Evolutionary conservation across 2,329 filamentous ascomycete species (phyloP).

Genomic region (Cladophialophora bantiana): DNA sequence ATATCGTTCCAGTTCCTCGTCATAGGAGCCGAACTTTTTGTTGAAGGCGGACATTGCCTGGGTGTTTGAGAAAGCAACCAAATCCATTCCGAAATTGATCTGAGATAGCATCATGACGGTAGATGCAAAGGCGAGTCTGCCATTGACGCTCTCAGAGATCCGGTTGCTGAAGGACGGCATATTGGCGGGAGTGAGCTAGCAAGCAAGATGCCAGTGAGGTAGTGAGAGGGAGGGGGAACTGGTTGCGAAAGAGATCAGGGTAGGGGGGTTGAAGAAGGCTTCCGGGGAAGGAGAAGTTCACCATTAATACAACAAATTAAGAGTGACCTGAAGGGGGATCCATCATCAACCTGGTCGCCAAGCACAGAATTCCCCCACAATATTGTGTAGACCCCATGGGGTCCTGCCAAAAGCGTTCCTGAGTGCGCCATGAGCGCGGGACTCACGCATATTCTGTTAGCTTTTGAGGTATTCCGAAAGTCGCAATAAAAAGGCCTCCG

Average conservation of each 20-base stretch:
- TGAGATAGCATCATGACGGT: slow-evolving; percentile 23
- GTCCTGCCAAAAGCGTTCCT: background rate
- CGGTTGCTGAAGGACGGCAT: background rate
- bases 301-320: slow-evolving; percentile 2
- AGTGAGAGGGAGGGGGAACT: background rate
- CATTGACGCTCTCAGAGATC: slow-evolving; percentile 21
- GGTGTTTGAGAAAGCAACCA: slow-evolving; percentile 19
- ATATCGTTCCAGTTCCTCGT: slow-evolving; percentile 17
- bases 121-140: slow-evolving; percentile 17
- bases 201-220: too few species aligned
- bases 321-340: background rate
- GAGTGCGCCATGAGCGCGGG: background rate
- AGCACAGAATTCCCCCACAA: too few species aligned
- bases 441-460: background rate
- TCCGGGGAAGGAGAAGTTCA: background rate
- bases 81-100: slow-evolving; percentile 29
- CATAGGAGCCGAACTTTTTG: slow-evolving; percentile 19
- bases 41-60: slow-evolving; percentile 26
- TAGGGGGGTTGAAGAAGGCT: background rate
- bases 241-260: background rate
- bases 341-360: too few species aligned
- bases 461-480: slow-evolving; percentile 1
- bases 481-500: background rate
- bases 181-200: background rate
- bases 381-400: slow-evolving; percentile 1